These are phyloP conservation scores for Pseudogymnoascus sp. DNA, from an alignment of 2,329 filamentous ascomycete species.

Conservation along the genomic window DNA sequence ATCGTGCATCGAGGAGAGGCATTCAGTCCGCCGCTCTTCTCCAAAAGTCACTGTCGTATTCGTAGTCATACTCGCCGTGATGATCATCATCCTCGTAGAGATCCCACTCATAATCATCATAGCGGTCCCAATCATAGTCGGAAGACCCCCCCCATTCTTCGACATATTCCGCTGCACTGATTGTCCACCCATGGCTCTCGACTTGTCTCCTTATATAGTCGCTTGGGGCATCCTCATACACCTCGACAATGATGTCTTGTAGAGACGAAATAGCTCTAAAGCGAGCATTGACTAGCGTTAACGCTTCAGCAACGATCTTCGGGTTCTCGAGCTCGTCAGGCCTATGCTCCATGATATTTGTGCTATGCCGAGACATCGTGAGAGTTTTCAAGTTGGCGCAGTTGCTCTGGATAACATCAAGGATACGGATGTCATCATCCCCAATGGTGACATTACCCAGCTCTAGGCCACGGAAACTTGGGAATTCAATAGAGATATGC, in stretches of 20 bases:
- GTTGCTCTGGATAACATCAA: constrained; percentile 15
- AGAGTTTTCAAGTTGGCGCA: constrained; percentile 18
- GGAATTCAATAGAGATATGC: too few species aligned
- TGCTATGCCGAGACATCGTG: constrained; percentile 12
- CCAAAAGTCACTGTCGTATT: constrained; percentile 13
- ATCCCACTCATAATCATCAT: constrained; percentile 8
- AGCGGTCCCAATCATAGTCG: background rate
- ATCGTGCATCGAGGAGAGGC: background rate
- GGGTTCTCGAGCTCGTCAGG: constrained; percentile 12
- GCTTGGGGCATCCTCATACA: constrained; percentile 17
- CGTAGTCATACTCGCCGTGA: constrained; percentile 8
- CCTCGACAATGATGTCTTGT: constrained; percentile 20
- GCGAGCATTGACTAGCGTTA: constrained; percentile 16
- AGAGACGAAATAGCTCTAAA: constrained; percentile 23
- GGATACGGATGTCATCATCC: constrained; percentile 9
- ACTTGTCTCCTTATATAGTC: constrained; percentile 19
- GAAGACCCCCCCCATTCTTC: constrained; percentile 10
- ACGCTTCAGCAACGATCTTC: constrained; percentile 14
- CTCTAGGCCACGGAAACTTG: too few species aligned
- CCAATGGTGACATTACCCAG: constrained; percentile 11
- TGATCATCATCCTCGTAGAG: constrained; percentile 4
- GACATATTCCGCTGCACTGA: constrained; percentile 15
- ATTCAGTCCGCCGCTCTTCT: constrained; percentile 13
- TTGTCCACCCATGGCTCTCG: constrained; percentile 20
- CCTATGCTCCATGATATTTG: background rate